Evolutionary conservation across 805 yeast species (phyloP).

Genomic region (Yarrowia yakushimensis): DNA sequence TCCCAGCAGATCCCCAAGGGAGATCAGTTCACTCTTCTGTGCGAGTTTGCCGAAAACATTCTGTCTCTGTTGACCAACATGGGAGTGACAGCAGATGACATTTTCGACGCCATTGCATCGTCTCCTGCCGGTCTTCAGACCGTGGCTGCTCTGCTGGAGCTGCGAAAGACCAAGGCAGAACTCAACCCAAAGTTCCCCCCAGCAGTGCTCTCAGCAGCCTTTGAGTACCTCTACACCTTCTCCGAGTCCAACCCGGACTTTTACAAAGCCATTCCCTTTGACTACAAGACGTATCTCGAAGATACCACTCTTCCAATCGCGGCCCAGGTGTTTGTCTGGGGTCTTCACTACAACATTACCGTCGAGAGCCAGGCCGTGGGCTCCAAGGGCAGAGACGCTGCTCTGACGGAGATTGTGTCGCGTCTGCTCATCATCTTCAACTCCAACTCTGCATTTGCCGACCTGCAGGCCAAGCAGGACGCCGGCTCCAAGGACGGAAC

Average conservation of each 20-base stretch:
- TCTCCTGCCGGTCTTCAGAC: constrained; percentile 32
- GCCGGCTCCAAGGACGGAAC: constrained; percentile 29
- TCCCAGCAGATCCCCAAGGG: constrained; percentile 27
- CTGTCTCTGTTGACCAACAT: constrained; percentile 65
- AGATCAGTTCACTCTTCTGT: constrained; percentile 17
- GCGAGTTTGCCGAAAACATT: constrained; percentile 68
- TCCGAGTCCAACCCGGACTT: constrained; percentile 34
- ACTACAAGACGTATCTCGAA: constrained; percentile 8
- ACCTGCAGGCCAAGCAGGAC: constrained; percentile 23
- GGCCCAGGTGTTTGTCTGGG: constrained; percentile 34
- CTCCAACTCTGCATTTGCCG: constrained; percentile 26
- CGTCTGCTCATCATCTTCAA: constrained; percentile 26
- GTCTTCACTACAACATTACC: constrained; percentile 33
- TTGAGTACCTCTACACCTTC: constrained; percentile 35
- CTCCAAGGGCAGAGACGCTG: constrained; percentile 24
- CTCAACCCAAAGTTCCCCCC: constrained; percentile 14
- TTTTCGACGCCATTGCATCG: constrained; percentile 44
- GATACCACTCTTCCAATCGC: constrained; percentile 7
- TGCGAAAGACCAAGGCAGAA: constrained; percentile 22
- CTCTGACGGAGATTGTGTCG: constrained; percentile 27
- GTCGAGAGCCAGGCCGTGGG: constrained; percentile 26
- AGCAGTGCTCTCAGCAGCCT: constrained; percentile 4
- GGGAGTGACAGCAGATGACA: constrained; percentile 60
- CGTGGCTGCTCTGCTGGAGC: constrained; percentile 25
- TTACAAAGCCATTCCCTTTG: constrained; percentile 25